Evolutionary conservation across 805 yeast genomes (phyloP).

Genomic region (Ogataea ramenticola): DNA sequence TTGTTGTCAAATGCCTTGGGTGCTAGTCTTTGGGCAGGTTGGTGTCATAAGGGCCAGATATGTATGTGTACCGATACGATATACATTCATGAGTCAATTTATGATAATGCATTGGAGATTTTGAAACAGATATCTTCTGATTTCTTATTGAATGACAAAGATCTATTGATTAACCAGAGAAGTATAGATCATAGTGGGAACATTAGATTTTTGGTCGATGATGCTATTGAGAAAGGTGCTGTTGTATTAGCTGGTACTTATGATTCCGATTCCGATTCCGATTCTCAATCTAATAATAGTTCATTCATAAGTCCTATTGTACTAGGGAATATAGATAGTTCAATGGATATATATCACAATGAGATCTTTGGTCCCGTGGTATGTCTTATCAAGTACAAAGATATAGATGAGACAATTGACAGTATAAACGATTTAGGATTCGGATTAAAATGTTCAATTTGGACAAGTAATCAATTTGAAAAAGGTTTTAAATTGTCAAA

Average conservation of each 20-base stretch:
- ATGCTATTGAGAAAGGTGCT: slow-evolving; percentile 32
- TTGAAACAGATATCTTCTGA: slow-evolving; percentile 9
- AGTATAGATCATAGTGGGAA: slow-evolving; percentile 17
- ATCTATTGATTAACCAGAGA: slow-evolving; percentile 22
- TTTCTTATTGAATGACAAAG: slow-evolving; percentile 10
- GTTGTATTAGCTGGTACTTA: slow-evolving; percentile 12
- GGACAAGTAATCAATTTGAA: slow-evolving; percentile 29
- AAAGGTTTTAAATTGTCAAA: slow-evolving; percentile 30
- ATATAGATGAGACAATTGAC: slow-evolving; percentile 13
- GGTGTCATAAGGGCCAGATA: slow-evolving; percentile 40
- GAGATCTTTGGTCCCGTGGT: slow-evolving; percentile 41
- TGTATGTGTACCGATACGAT: slow-evolving; percentile 40
- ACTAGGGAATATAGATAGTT: slow-evolving; percentile 23
- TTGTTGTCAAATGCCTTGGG: slow-evolving; percentile 23
- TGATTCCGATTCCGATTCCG: neutral
- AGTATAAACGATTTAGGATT: slow-evolving; percentile 22
- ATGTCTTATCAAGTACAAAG: slow-evolving; percentile 21
- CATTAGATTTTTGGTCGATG: slow-evolving; percentile 21
- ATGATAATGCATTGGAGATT: slow-evolving; percentile 21
- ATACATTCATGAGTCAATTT: slow-evolving; percentile 28
- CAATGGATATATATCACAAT: slow-evolving; percentile 21
- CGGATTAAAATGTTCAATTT: slow-evolving; percentile 36
- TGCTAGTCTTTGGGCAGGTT: slow-evolving; percentile 25
- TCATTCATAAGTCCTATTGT: slow-evolving; percentile 23
- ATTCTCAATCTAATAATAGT: slow-evolving; percentile 1